Base-by-base conservation (phyloP, 768 basidiomycete species). In the Hygrocybe coccinea region DNA sequence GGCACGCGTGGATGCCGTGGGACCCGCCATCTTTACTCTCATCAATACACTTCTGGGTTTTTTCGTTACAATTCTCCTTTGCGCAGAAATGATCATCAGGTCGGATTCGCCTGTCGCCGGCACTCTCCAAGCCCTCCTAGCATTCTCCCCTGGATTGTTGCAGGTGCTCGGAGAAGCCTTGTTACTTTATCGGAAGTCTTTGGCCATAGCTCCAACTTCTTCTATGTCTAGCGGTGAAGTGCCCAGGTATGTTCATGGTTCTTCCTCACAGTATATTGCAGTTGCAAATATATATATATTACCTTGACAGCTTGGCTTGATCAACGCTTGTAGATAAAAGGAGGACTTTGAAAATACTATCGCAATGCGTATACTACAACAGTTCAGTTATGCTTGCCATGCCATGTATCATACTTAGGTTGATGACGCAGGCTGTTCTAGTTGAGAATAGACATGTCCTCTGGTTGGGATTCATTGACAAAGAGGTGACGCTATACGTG, bases 281-380 rank as follows among this genome's bases (percentile, higher is more conserved):
- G 8, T 65, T 60, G 50, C 62, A 62, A 37, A 60, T n/a, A n/a
- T n/a, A n/a, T n/a, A n/a, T n/a, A n/a, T n/a, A n/a, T 62, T 2
- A 55, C 54, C 25, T 60, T 63, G 24, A 59, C 59, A 37, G 48
- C 54, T 37, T 50, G 29, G 29, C 29, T 29, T 29, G 29, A 29
- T 29, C 29, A 29, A 29, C 8, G 29, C 29, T 29, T 29, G 29
- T 29, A 4, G 29, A 29, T 29, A 3, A 29, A 29, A 29, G 8
- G 29, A 29, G 8, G 29, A 29, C 50, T 34, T 55, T 54, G 22
- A 35, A 45, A 14, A 49, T 45, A 33, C 47, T 58, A 39, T 65
- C 66, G 48, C 64, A 64, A n/a, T n/a, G n/a, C n/a, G n/a, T n/a
- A n/a, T n/a, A n/a, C n/a, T n/a, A n/a, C n/a, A n/a, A n/a, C n/a